phyloP scores from a whole-genome alignment of 2,329 filamentous ascomycete species.

The Tolypocladium endophyticum region DNA sequence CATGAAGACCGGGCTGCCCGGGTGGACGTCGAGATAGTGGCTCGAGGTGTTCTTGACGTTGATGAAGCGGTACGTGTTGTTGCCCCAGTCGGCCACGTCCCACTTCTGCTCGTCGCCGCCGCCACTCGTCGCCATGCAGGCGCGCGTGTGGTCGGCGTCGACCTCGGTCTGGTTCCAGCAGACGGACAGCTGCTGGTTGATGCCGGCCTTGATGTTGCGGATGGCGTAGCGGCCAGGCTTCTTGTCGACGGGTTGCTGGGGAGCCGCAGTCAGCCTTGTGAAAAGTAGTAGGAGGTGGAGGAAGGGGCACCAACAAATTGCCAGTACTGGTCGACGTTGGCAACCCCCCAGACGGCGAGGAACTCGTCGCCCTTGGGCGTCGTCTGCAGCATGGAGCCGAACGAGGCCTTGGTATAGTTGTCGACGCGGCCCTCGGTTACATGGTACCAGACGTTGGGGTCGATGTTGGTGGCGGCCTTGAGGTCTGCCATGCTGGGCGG shows the following conservation, averaged over 20 bases:
- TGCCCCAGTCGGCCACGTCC: constrained; percentile 19
- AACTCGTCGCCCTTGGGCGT: background rate
- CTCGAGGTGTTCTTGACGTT: constrained; percentile 21
- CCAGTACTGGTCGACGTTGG: background rate
- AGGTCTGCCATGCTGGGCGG: constrained; percentile 3
- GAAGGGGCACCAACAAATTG: background rate
- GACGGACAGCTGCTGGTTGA: constrained; percentile 17
- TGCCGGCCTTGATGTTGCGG: constrained; percentile 15
- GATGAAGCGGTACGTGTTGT: constrained; percentile 16
- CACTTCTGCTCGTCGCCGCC: constrained; percentile 19
- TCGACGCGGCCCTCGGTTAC: constrained; percentile 24
- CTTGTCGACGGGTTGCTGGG: constrained; percentile 15
- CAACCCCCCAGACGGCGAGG: background rate
- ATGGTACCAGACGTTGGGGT: constrained; percentile 24
- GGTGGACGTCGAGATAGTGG: constrained; percentile 22
- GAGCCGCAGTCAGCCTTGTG: background rate
- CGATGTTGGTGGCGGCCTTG: constrained; percentile 13
- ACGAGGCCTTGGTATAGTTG: constrained; percentile 8
- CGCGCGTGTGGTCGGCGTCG: constrained; percentile 13
- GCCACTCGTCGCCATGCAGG: constrained; percentile 16
- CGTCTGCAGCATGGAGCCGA: constrained; percentile 12
- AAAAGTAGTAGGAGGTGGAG: background rate
- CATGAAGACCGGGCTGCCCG: constrained; percentile 19
- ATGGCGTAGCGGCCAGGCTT: constrained; percentile 19
- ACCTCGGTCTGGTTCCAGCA: constrained; percentile 15